These are phyloP conservation scores for Paradendryphiella salina DNA, from an alignment of 2,329 filamentous ascomycete species.

Conservation along the genomic window DNA sequence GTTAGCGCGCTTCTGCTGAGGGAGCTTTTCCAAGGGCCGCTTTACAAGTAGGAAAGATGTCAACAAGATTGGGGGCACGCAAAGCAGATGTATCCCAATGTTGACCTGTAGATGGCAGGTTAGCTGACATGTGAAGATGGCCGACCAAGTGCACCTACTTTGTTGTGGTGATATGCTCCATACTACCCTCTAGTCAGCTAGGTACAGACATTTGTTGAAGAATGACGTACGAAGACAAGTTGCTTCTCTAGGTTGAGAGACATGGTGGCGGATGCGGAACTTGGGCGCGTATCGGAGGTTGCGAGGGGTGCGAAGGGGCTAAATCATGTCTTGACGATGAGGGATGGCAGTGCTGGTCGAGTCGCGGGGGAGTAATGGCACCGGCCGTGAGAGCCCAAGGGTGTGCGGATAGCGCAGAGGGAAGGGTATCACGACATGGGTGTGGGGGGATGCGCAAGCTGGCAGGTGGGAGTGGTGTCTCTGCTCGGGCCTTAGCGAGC, in stretches of 20 bases:
- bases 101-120: slow-evolving; percentile 61
- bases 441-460: slow-evolving; percentile 28
- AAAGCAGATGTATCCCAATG: slow-evolving; percentile 76
- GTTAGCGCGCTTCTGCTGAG: slow-evolving; percentile 14
- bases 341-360: slow-evolving; percentile 2
- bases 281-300: slow-evolving; percentile 33
- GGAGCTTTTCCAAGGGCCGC: no score
- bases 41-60: slow-evolving; percentile 72
- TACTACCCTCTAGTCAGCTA: slow-evolving; percentile 60
- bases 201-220: slow-evolving; percentile 2
- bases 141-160: slow-evolving; percentile 50
- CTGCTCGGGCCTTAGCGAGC: slow-evolving; percentile 17
- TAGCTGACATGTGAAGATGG: slow-evolving; percentile 26
- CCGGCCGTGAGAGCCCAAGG: slow-evolving; percentile 22
- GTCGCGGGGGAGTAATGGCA: slow-evolving; percentile 11
- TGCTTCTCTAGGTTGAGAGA: slow-evolving; percentile 78
- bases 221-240: slow-evolving; percentile 71
- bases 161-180: slow-evolving; percentile 79
- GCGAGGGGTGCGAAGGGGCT: slow-evolving; percentile 21
- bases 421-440: slow-evolving; percentile 34
- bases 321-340: slow-evolving; percentile 35
- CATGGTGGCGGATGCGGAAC: slow-evolving; percentile 47
- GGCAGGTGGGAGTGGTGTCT: slow-evolving; percentile 22
- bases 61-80: slow-evolving; percentile 75
- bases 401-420: slow-evolving; percentile 25